Conservation (phyloP, 2,329 filamentous ascomycete species). For the Trichoderma simmonsii region DNA sequence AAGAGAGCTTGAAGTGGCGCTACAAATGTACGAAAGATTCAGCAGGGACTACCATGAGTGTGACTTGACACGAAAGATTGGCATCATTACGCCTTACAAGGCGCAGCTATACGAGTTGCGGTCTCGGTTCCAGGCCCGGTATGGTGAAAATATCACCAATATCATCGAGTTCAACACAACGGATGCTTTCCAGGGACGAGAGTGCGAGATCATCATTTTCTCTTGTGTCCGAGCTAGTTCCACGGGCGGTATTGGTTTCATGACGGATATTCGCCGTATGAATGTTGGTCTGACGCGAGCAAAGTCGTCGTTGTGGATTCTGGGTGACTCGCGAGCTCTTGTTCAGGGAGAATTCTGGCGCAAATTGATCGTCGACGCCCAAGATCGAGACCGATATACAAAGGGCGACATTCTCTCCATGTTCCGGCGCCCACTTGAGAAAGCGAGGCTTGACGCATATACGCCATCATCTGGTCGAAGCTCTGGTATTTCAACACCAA, state of each 20-base stretch:
- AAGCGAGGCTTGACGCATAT: conserved; percentile 30
- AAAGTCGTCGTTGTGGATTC: conserved; percentile 93
- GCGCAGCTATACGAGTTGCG: conserved; percentile 82
- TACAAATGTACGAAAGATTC: conserved; percentile 80
- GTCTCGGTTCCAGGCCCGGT: conserved; percentile 66
- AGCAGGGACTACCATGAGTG: conserved; percentile 65
- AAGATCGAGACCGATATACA: conserved; percentile 71
- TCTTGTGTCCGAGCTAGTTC: conserved; percentile 92
- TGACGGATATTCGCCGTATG: conserved; percentile 98
- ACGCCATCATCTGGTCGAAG: not conserved
- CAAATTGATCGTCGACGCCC: conserved; percentile 79
- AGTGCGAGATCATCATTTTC: conserved; percentile 98
- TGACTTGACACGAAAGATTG: conserved; percentile 79
- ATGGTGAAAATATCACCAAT: conserved; percentile 71
- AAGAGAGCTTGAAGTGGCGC: conserved; percentile 80
- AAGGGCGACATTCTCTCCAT: conserved; percentile 55
- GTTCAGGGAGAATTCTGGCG: conserved; percentile 89
- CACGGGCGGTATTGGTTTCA: conserved; percentile 96
- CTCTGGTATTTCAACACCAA: not conserved
- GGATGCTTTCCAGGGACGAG: conserved; percentile 94
- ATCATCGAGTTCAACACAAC: conserved; percentile 97
- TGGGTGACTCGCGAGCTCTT: conserved; percentile 86
- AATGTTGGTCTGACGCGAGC: conserved; percentile 97
- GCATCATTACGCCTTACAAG: conserved; percentile 98
- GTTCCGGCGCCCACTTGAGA: conserved; percentile 44